Conservation (phyloP, 23 red algal genomes). For the Cyanidioschyzon merolae region DNA sequence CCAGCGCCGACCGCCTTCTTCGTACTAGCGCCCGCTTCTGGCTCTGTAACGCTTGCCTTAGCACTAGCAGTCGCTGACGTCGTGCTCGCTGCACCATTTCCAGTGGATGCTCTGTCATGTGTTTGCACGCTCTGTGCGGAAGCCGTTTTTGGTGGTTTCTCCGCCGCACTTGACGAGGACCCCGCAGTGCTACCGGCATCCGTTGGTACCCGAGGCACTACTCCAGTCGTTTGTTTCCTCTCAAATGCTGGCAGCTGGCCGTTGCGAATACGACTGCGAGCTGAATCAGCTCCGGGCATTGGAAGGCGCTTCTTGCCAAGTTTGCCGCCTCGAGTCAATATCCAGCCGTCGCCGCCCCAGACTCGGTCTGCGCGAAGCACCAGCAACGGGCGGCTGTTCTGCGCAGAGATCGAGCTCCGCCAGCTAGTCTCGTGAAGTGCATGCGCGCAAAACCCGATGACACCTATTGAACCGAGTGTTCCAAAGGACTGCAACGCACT, state of each 20-base stretch:
- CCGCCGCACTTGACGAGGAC: no score
- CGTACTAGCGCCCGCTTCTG: neutral
- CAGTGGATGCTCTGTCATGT: no score
- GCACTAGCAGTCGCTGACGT: neutral
- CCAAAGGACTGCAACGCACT: neutral
- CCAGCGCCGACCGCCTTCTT: neutral
- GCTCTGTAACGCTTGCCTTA: neutral
- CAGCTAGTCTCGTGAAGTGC: neutral
- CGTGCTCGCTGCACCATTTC: neutral
- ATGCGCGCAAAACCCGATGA: neutral
- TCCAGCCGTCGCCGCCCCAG: slow-evolving; percentile 8
- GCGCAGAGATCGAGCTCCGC: neutral
- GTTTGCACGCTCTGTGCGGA: no score
- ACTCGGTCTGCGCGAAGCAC: slow-evolving; percentile 7
- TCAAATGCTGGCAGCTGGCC: neutral
- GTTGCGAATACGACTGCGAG: neutral
- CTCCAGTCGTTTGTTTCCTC: neutral
- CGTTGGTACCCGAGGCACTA: no score
- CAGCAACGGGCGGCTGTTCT: neutral
- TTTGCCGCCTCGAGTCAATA: neutral
- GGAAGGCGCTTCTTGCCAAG: neutral
- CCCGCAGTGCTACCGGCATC: no score
- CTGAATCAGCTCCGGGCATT: neutral
- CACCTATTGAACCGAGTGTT: neutral
- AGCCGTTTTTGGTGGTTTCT: no score